Conservation (phyloP, 1,284 basidiomycete species). For the Ustilago tritici region DNA sequence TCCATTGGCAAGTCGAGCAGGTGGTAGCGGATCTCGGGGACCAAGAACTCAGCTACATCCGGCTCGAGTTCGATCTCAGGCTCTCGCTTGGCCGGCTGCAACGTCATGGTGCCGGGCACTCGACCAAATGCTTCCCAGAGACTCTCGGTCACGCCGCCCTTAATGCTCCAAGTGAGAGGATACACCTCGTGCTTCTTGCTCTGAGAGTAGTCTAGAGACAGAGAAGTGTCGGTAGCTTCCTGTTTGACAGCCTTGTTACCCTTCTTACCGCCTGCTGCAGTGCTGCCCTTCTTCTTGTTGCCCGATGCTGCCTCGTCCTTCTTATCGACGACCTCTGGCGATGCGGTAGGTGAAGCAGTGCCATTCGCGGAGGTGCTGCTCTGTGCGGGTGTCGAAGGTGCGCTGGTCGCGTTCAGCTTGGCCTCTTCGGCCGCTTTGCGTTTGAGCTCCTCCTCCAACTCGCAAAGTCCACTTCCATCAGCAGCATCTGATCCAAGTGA, state of each 20-base stretch:
- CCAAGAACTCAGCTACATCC: conserved; percentile 54
- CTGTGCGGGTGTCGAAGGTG: conserved; percentile 6
- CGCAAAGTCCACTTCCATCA: conserved; percentile 51
- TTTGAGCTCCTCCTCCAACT: conserved; percentile 47
- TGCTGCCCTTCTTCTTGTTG: conserved; percentile 38
- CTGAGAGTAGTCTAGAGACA: conserved; percentile 18
- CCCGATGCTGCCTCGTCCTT: conserved; percentile 12
- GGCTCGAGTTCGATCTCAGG: conserved; percentile 55
- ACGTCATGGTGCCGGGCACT: conserved; percentile 59
- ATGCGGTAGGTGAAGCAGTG: conserved; percentile 15
- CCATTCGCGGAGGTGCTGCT: conserved; percentile 4
- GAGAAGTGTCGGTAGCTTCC: conserved; percentile 9
- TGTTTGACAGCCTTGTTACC: conserved; percentile 34
- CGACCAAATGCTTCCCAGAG: conserved; percentile 65
- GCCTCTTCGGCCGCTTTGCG: conserved; percentile 47
- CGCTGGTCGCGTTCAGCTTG: conserved; percentile 21
- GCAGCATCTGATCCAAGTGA: conserved; percentile 62
- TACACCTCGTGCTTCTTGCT: conserved; percentile 59
- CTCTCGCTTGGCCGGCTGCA: conserved; percentile 49
- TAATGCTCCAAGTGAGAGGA: conserved; percentile 56
- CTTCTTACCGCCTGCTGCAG: conserved; percentile 24
- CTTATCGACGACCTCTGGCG: conserved; percentile 31
- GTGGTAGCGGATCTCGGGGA: conserved; percentile 52
- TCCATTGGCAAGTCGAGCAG: conserved; percentile 53
- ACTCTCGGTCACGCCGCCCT: conserved; percentile 54